These are phyloP conservation scores for Excoecaria agallocha DNA, from an alignment of 345 rosid genomes.

Conservation along the genomic window DNA sequence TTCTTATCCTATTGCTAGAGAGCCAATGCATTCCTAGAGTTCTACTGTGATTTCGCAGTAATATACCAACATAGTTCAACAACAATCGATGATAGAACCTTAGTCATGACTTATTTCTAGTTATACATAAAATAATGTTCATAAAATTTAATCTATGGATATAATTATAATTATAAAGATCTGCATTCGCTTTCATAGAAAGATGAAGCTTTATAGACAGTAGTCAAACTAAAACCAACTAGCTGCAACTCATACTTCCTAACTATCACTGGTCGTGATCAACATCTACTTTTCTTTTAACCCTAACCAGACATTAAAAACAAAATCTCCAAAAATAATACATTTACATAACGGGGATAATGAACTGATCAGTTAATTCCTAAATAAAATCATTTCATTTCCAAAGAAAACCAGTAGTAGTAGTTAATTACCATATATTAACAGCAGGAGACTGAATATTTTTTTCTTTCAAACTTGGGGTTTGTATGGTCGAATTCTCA, in stretches of 20 bases:
- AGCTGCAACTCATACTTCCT: no score
- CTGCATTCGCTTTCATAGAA: neutral
- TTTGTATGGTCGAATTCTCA: neutral
- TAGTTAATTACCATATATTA: neutral
- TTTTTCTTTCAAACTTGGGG: slow-evolving; percentile 16
- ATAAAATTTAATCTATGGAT: no score
- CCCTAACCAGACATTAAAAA: neutral
- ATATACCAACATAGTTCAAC: no score
- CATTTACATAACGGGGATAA: neutral
- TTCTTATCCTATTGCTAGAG: no score
- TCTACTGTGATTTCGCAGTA: no score
- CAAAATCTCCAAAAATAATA: neutral
- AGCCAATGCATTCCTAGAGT: no score
- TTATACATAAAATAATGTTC: no score
- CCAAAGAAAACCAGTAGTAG: neutral
- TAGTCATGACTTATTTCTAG: no score
- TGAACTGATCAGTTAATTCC: neutral
- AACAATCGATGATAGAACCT: no score
- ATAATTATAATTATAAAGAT: no score
- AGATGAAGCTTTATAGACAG: neutral
- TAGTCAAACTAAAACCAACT: no score
- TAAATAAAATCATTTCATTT: neutral
- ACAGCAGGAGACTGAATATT: no score
- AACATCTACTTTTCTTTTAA: neutral
- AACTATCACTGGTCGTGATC: neutral